Evolutionary conservation across 371 early-diverging fungal species (phyloP).

Genomic region (Sporodiniella umbellata): DNA sequence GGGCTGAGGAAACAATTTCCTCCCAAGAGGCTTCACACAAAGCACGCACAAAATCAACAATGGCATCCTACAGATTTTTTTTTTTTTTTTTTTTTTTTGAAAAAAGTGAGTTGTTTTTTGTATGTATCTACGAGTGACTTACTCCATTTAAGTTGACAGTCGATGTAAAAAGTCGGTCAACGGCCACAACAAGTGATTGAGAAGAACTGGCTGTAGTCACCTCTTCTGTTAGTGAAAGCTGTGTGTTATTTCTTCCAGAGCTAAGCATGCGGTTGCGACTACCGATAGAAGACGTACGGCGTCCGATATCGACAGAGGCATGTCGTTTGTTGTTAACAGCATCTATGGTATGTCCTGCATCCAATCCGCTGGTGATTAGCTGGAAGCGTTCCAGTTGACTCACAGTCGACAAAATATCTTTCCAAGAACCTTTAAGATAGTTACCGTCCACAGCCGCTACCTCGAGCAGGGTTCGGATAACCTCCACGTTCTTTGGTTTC

Average conservation of each 20-base stretch:
- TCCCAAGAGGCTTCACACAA: constrained; percentile 87
- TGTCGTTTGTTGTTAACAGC: constrained; percentile 29
- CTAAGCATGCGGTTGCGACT: constrained; percentile 8
- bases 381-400: constrained; percentile 83
- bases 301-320: constrained; percentile 26
- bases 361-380: constrained; percentile 52
- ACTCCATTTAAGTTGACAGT: constrained; percentile 51
- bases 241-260: constrained; percentile 25
- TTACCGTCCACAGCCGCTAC: constrained; percentile 84
- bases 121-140: constrained; percentile 13
- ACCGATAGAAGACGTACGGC: constrained; percentile 33
- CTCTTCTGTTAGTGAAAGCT: constrained; percentile 47
- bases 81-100: constrained; percentile 1
- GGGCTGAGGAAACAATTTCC: constrained; percentile 75
- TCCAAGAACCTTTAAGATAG: constrained; percentile 82
- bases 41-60: constrained; percentile 87
- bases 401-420: constrained; percentile 83
- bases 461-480: constrained; percentile 80
- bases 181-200: constrained; percentile 70
- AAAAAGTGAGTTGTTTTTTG: not conserved
- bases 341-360: constrained; percentile 35
- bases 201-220: constrained; percentile 54
- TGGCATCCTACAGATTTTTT: too few species aligned
- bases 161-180: constrained; percentile 80
- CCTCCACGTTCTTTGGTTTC: constrained; percentile 87